Conservation (phyloP, 2,329 filamentous ascomycete species). For the Cladosporium cucumerinum region DNA sequence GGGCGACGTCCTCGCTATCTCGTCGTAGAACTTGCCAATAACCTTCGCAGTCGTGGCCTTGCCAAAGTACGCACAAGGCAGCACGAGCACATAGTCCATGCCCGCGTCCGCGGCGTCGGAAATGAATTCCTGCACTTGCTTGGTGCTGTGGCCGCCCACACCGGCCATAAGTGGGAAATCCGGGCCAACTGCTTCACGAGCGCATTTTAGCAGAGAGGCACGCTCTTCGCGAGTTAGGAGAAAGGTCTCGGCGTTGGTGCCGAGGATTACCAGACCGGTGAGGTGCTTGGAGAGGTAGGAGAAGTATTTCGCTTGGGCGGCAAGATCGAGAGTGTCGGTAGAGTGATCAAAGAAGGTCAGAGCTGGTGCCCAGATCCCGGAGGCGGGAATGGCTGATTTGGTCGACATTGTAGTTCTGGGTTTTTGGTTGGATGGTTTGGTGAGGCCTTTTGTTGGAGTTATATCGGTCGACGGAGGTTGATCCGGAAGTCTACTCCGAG, state of each 20-base stretch:
- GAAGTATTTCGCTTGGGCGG: conserved; percentile 44
- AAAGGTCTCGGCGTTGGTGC: conserved; percentile 48
- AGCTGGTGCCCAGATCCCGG: conserved; percentile 39
- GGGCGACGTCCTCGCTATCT: conserved; percentile 56
- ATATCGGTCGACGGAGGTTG: neutral
- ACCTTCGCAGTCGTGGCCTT: conserved; percentile 42
- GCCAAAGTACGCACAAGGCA: conserved; percentile 47
- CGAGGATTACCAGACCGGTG: conserved; percentile 45
- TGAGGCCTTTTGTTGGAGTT: neutral
- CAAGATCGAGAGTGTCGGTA: conserved; percentile 41
- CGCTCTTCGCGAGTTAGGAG: conserved; percentile 45
- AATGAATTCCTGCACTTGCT: conserved; percentile 44
- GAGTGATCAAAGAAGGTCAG: conserved; percentile 46
- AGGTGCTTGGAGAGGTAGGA: conserved; percentile 43
- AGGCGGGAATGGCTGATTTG: conserved; percentile 50
- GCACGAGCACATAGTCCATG: conserved; percentile 43
- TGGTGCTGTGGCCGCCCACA: conserved; percentile 43
- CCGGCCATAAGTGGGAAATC: conserved; percentile 45
- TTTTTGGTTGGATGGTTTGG: neutral
- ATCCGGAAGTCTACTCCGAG: neutral
- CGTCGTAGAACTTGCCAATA: conserved; percentile 42
- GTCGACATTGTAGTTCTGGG: conserved; percentile 1
- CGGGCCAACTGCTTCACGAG: conserved; percentile 42
- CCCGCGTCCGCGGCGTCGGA: conserved; percentile 40
- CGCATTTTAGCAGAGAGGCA: conserved; percentile 37